Conservation (phyloP, 2,329 filamentous ascomycete species). For the Penicillium sp. region DNA sequence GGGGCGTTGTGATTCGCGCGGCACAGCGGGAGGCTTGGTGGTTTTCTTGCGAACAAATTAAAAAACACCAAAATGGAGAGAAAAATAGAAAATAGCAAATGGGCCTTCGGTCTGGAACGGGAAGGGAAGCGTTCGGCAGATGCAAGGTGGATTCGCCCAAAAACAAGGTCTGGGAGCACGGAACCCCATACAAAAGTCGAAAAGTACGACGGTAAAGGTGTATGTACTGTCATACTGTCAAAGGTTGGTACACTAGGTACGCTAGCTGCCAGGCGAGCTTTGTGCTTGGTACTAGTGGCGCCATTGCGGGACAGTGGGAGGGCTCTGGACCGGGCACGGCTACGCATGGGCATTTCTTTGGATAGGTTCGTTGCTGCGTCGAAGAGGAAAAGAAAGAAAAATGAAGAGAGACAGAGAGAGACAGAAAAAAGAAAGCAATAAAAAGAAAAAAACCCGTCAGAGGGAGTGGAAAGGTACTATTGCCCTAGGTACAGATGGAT, state of each 20-base stretch:
- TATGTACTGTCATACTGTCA: neutral
- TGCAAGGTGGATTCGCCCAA: constrained; percentile 18
- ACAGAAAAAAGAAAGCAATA: neutral
- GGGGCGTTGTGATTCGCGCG: constrained; percentile 21
- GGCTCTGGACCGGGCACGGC: neutral
- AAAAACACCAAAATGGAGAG: constrained; percentile 12
- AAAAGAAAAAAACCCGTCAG: neutral
- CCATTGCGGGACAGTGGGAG: constrained; percentile 1
- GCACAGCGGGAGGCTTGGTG: constrained; percentile 3
- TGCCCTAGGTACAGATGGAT: constrained; percentile 4
- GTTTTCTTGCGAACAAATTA: constrained; percentile 8
- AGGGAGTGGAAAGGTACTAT: constrained; percentile 4
- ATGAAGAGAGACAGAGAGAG: too few relatives aligned
- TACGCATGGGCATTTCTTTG: neutral
- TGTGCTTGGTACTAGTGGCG: constrained; percentile 1
- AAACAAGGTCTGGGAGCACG: constrained; percentile 3
- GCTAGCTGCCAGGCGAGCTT: constrained; percentile 1
- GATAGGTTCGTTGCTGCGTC: neutral
- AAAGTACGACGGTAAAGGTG: too few relatives aligned
- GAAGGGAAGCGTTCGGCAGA: constrained; percentile 21
- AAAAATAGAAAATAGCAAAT: constrained; percentile 1
- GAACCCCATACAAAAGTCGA: neutral
- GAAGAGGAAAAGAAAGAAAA: neutral
- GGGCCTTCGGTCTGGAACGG: constrained; percentile 21
- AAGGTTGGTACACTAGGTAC: constrained; percentile 1